phyloP scores from a whole-genome alignment of 164 flowering plant genomes.

The Brasenia schreberi region DNA sequence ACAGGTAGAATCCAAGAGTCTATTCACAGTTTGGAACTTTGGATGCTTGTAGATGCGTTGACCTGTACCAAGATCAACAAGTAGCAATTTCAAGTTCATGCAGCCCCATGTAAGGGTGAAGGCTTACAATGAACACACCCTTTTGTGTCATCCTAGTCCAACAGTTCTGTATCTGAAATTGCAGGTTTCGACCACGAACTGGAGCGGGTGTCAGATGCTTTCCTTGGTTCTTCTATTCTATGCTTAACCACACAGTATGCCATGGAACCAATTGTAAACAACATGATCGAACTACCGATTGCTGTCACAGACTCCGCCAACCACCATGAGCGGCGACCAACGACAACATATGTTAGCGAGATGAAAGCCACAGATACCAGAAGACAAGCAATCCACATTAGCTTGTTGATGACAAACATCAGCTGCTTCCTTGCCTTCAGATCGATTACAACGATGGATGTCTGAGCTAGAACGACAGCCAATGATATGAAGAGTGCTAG shows the following conservation, averaged over 20 bases:
- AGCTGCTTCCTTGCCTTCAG: conserved; percentile 71
- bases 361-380: conserved; percentile 83
- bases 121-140: conserved; percentile 75
- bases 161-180: conserved; percentile 57
- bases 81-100: not conserved
- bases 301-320: conserved; percentile 61
- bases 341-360: conserved; percentile 70
- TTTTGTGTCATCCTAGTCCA: conserved; percentile 41
- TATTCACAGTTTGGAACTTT: too few relatives aligned
- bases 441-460: conserved; percentile 84
- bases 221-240: conserved; percentile 55
- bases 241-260: conserved; percentile 65
- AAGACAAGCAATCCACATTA: conserved; percentile 96
- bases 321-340: conserved; percentile 55
- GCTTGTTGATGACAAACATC: conserved; percentile 88
- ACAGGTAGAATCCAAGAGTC: too few relatives aligned
- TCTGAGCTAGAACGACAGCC: conserved; percentile 96
- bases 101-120: not conserved
- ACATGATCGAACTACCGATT: conserved; percentile 66
- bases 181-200: conserved; percentile 50
- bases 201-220: conserved; percentile 37
- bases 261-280: conserved; percentile 79
- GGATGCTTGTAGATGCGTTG: not conserved
- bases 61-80: not conserved
- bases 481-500: conserved; percentile 82